Evolutionary conservation across 257 asterid genomes (phyloP).

Genomic region (Cordia subcordata): DNA sequence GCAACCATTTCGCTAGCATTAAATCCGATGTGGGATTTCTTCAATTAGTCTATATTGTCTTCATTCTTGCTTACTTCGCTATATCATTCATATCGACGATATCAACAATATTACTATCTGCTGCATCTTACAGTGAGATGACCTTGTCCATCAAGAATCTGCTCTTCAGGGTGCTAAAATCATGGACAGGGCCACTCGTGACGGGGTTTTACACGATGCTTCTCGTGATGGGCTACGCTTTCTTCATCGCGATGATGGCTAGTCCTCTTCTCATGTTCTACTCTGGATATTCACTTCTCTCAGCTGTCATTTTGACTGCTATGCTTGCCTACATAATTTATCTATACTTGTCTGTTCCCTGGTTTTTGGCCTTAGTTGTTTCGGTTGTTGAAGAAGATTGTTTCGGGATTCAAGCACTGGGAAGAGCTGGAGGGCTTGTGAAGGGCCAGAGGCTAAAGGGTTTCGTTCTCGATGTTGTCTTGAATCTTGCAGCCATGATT

Average conservation of each 20-base stretch:
- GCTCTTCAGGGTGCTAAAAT: constrained; percentile 9
- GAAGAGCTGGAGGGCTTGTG: constrained; percentile 33
- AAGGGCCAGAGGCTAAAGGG: constrained; percentile 43
- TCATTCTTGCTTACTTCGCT: constrained; percentile 11
- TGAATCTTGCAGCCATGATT: constrained; percentile 10
- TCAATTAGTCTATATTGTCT: constrained; percentile 18
- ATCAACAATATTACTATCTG: constrained; percentile 28
- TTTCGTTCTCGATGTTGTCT: constrained; percentile 27
- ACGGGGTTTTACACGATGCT: constrained; percentile 19
- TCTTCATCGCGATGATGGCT: neutral
- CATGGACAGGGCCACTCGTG: constrained; percentile 28
- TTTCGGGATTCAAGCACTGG: constrained; percentile 36
- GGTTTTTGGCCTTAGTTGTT: constrained; percentile 26
- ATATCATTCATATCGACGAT: constrained; percentile 29
- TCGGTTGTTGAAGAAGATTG: constrained; percentile 35
- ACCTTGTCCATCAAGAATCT: constrained; percentile 23
- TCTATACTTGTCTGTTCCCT: constrained; percentile 13
- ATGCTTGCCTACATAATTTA: constrained; percentile 2
- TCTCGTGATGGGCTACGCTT: constrained; percentile 23
- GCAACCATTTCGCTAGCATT: constrained; percentile 3
- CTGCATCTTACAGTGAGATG: constrained; percentile 21
- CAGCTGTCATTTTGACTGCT: constrained; percentile 3
- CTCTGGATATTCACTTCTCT: constrained; percentile 10
- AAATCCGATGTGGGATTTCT: constrained; percentile 13
- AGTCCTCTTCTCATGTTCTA: neutral